phyloP scores from a whole-genome alignment of 192 early-diverging fungal genomes.

The Umbelopsis sp. region DNA sequence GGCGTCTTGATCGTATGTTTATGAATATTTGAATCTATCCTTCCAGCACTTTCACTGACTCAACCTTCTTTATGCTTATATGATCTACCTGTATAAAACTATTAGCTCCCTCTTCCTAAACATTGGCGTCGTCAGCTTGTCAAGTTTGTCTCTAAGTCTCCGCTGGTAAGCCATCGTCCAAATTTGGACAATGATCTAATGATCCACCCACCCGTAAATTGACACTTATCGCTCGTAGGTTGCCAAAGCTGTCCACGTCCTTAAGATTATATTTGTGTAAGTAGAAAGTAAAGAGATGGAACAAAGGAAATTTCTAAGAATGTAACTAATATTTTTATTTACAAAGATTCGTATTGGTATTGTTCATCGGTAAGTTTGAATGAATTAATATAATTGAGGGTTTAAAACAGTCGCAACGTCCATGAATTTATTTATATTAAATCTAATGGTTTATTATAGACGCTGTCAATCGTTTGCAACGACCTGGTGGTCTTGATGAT shows the following conservation, averaged over 20 bases:
- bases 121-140: conserved; percentile 53
- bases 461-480: conserved; percentile 51
- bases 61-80: too few relatives aligned
- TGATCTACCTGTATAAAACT: neutral
- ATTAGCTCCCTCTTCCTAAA: conserved; percentile 55
- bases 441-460: conserved; percentile 33
- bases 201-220: neutral
- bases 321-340: neutral
- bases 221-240: conserved; percentile 20
- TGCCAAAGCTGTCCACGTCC: conserved; percentile 29
- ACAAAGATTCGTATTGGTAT: conserved; percentile 54
- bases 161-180: conserved; percentile 31
- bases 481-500: conserved; percentile 22
- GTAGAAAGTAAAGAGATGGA: neutral
- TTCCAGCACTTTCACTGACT: too few relatives aligned
- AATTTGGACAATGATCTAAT: neutral
- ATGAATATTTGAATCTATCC: too few relatives aligned
- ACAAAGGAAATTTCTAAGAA: neutral
- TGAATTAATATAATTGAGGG: too few relatives aligned
- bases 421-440: neutral
- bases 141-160: conserved; percentile 48
- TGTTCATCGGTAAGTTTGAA: conserved; percentile 53
- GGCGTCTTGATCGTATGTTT: conserved; percentile 29
- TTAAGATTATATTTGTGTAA: conserved; percentile 61
- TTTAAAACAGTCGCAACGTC: neutral